Conservation (phyloP, 495 filamentous ascomycete genomes). For the Annulohypoxylon nitens region DNA sequence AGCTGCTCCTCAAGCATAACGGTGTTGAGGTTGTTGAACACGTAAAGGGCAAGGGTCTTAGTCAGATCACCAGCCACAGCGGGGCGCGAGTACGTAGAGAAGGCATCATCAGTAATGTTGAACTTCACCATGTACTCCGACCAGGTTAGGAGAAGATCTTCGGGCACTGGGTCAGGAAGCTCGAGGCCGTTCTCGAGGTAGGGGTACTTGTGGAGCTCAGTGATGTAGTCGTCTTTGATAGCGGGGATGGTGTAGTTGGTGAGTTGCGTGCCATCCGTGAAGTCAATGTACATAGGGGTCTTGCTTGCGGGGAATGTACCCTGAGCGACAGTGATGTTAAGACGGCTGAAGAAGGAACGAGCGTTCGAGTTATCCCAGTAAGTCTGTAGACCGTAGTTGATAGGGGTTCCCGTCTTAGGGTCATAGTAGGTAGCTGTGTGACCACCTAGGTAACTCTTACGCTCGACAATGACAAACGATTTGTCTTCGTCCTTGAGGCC, state of each 20-base stretch:
- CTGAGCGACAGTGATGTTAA: constrained; percentile 51
- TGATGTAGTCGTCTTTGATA: constrained; percentile 29
- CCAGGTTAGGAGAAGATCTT: constrained; percentile 58
- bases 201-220: constrained; percentile 56
- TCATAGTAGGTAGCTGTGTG: constrained; percentile 60
- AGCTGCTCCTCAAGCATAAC: constrained; percentile 30
- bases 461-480: constrained; percentile 62
- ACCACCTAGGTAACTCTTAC: constrained; percentile 57
- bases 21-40: constrained; percentile 45
- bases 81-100: constrained; percentile 48
- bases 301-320: constrained; percentile 4
- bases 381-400: constrained; percentile 62
- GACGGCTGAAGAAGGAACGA: constrained; percentile 55
- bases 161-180: constrained; percentile 59
- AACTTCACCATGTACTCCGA: constrained; percentile 60
- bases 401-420: constrained; percentile 53
- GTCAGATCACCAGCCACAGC: constrained; percentile 60
- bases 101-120: constrained; percentile 50
- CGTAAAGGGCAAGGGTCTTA: constrained; percentile 32
- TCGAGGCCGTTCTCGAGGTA: constrained; percentile 56
- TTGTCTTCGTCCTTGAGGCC: constrained; percentile 57
- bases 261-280: constrained; percentile 40
- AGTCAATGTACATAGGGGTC: constrained; percentile 37
- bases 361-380: constrained; percentile 54
- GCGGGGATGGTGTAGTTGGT: constrained; percentile 43